Percentiles rank a stretch among this genome's conserved stretches.
phyloP scores from a whole-genome alignment of 306 rosid genomes.

The Lupinus albus region DNA sequence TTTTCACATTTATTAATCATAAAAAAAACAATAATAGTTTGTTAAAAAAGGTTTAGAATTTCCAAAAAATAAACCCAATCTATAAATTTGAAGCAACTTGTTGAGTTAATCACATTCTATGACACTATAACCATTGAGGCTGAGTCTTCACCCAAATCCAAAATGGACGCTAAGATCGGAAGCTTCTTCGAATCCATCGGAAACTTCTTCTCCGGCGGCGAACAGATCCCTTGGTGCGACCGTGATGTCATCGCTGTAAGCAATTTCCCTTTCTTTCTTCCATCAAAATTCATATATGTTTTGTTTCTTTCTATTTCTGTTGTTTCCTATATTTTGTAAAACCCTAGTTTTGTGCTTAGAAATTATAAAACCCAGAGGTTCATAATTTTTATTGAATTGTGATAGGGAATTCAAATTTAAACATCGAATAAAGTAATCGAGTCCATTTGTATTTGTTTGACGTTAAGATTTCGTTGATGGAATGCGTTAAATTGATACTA shows the following conservation, averaged over 20 bases:
- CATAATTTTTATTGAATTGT: not conserved
- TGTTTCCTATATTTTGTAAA: conserved; percentile 11
- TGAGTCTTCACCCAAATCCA: not conserved
- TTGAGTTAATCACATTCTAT: not conserved
- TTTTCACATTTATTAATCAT: too few species aligned
- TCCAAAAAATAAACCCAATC: conserved; percentile 6
- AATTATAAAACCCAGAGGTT: not conserved
- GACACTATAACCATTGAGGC: not conserved
- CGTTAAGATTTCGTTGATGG: not conserved
- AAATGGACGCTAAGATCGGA: conserved; percentile 66
- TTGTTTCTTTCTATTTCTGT: not conserved
- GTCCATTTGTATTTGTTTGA: conserved; percentile 1
- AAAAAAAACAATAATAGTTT: too few species aligned
- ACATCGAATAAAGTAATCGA: conserved; percentile 8
- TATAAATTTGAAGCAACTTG: conserved; percentile 23
- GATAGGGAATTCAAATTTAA: not conserved
- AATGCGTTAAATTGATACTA: not conserved
- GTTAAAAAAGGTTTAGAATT: not conserved
- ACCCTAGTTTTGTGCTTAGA: conserved; percentile 22
- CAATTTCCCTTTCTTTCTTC: conserved; percentile 9
- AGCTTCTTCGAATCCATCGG: conserved; percentile 69
- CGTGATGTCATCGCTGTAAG: conserved; percentile 72
- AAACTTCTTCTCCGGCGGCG: conserved; percentile 64
- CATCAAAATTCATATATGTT: not conserved
- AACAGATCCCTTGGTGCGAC: conserved; percentile 92